Conservation (phyloP, 2,329 filamentous ascomycete species). For the Claviceps monticola region DNA sequence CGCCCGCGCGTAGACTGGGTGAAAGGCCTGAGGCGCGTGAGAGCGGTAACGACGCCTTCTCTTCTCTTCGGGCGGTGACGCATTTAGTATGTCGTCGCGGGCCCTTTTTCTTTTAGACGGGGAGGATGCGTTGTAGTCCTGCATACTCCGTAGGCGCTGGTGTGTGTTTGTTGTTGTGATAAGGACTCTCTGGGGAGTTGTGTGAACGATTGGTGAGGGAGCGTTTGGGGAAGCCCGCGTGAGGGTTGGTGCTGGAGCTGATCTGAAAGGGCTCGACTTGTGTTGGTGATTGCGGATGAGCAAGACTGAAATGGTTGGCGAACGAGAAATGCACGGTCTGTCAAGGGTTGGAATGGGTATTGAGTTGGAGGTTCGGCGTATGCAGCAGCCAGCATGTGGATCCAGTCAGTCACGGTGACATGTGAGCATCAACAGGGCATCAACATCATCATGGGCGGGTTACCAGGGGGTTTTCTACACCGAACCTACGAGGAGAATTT, state of each 20-base stretch:
- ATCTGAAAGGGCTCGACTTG: not conserved
- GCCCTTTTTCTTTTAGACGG: slow-evolving; percentile 10
- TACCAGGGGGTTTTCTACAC: no score
- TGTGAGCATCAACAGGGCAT: no score
- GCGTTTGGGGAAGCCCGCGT: not conserved
- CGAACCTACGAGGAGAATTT: no score
- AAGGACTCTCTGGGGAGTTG: not conserved
- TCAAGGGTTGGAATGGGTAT: no score
- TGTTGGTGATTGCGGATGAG: not conserved
- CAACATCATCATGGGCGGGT: no score
- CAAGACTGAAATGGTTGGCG: not conserved
- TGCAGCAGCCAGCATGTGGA: no score
- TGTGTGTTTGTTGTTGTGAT: not conserved
- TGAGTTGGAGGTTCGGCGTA: no score
- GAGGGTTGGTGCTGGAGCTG: not conserved
- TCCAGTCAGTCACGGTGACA: no score
- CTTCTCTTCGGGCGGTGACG: slow-evolving; percentile 17
- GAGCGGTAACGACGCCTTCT: slow-evolving; percentile 21
- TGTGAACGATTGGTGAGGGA: not conserved
- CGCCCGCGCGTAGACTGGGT: slow-evolving; percentile 24
- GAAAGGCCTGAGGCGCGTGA: slow-evolving; percentile 21
- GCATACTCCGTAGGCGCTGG: not conserved
- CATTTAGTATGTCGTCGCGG: not conserved
- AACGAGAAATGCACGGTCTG: not conserved
- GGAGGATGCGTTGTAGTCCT: not conserved